phyloP scores from a whole-genome alignment of 768 basidiomycete species.

The Xanthoconium purpureum region DNA sequence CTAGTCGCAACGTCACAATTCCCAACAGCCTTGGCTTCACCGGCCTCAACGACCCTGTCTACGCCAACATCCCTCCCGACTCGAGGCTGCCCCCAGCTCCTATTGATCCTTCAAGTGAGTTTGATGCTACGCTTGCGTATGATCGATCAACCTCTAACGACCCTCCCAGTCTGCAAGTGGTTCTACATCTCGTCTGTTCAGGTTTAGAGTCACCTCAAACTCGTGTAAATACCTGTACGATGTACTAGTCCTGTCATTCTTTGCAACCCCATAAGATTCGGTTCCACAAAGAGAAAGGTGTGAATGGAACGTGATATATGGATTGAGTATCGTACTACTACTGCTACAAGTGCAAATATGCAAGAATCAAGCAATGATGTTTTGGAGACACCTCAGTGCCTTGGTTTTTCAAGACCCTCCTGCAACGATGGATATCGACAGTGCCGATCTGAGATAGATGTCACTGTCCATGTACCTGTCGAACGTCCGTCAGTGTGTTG shows the following conservation, averaged over 20 bases:
- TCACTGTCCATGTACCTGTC: conserved; percentile 87
- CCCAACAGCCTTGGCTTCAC: conserved; percentile 68
- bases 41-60: conserved; percentile 56
- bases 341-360: conserved; percentile 27
- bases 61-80: conserved; percentile 68
- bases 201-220: conserved; percentile 41
- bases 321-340: conserved; percentile 14
- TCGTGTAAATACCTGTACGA: background rate
- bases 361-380: conserved; percentile 7
- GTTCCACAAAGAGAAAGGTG: background rate
- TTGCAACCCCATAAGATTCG: conserved; percentile 1
- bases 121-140: background rate
- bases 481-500: conserved; percentile 1
- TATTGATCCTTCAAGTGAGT: conserved; percentile 86
- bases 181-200: conserved; percentile 92
- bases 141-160: conserved; percentile 9
- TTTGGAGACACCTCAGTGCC: conserved; percentile 15
- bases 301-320: background rate
- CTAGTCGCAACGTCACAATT: conserved; percentile 78
- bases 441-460: conserved; percentile 84
- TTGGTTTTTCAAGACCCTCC: conserved; percentile 42
- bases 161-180: conserved; percentile 77
- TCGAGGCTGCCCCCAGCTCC: conserved; percentile 83
- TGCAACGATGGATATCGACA: conserved; percentile 84
- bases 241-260: background rate